These are phyloP conservation scores for Penicillium longicatenatum DNA, from an alignment of 495 filamentous ascomycete species.

Conservation along the genomic window DNA sequence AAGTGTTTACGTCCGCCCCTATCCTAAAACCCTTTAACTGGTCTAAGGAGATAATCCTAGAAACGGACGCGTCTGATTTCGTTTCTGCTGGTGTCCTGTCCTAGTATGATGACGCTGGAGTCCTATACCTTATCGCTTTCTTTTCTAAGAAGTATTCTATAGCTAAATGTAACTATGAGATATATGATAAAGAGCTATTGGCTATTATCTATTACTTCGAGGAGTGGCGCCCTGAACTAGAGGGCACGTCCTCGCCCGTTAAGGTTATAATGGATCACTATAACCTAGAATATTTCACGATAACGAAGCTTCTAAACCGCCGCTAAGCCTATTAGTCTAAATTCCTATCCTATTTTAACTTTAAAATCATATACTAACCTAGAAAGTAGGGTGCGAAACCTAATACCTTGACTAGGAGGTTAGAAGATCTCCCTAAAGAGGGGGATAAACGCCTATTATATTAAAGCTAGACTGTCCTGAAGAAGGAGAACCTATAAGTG, in stretches of 20 bases:
- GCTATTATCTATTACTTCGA: not conserved
- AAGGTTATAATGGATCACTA: too few species aligned
- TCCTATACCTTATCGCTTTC: not conserved
- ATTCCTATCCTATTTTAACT: not conserved
- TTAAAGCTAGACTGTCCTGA: not conserved
- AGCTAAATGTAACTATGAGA: not conserved
- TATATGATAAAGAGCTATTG: not conserved
- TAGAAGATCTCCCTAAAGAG: not conserved
- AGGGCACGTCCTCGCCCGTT: not conserved
- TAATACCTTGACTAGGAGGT: not conserved
- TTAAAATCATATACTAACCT: not conserved
- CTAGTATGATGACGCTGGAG: not conserved
- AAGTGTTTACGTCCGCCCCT: not conserved
- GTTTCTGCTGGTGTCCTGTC: not conserved
- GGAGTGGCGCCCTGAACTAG: not conserved
- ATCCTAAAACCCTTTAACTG: not conserved
- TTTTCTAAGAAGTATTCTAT: not conserved
- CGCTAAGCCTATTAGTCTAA: too few species aligned
- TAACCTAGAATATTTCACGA: too few species aligned
- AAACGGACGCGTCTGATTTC: not conserved
- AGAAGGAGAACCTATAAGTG: not conserved
- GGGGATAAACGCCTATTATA: not conserved
- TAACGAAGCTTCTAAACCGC: too few species aligned
- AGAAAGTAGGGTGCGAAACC: not conserved
- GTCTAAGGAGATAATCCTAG: not conserved